A percentile compares a stretch with the other conserved stretches of the same genome.
Conservation (phyloP, 345 rosid genomes). For the Brassica juncea region DNA sequence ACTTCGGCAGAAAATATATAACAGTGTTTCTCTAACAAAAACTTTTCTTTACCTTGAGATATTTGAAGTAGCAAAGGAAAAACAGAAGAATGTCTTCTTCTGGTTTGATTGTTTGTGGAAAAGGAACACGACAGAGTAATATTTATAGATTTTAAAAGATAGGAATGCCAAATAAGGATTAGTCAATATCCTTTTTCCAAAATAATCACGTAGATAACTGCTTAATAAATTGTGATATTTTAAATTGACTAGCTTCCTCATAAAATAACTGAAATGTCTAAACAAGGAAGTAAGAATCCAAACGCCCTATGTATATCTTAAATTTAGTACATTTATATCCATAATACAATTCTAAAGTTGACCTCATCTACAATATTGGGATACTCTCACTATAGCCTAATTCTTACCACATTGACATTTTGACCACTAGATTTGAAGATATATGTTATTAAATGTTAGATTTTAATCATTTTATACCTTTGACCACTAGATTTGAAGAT, state of each 20-base stretch:
- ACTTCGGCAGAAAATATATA: slow-evolving; percentile 2
- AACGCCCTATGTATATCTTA: background rate
- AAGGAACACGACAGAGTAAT: background rate
- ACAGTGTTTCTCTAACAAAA: background rate
- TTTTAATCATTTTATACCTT: no score
- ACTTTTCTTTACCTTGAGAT: slow-evolving; percentile 16
- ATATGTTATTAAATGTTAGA: no score
- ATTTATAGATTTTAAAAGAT: background rate
- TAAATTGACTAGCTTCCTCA: background rate
- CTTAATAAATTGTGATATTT: background rate
- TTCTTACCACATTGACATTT: slow-evolving; percentile 9
- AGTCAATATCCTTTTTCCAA: background rate
- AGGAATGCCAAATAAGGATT: background rate
- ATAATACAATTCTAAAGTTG: background rate
- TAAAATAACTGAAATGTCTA: background rate
- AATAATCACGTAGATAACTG: background rate
- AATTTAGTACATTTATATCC: background rate
- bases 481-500: background rate
- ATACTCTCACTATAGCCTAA: background rate
- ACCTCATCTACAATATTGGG: background rate
- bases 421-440: background rate
- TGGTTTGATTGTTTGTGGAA: background rate
- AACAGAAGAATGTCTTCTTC: slow-evolving; percentile 5
- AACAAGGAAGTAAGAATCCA: background rate
- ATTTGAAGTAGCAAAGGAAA: background rate